Conservation (phyloP, 768 basidiomycete species). For the Nidula microcarpa region DNA sequence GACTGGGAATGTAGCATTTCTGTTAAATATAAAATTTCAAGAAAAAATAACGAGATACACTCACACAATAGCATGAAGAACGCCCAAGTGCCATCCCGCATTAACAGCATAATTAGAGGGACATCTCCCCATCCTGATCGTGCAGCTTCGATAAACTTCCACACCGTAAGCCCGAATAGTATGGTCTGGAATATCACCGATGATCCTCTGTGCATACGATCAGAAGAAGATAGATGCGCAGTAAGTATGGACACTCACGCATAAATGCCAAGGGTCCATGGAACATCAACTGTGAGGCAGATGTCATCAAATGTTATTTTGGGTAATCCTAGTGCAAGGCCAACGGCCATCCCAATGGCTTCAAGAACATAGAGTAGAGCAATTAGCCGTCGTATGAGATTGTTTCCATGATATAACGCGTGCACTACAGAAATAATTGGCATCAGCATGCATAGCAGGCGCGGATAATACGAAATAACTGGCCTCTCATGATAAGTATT, state of each 20-base stretch:
- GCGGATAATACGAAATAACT: background rate
- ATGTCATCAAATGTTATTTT: conserved; percentile 27
- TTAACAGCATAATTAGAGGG: conserved; percentile 33
- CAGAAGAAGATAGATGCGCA: background rate
- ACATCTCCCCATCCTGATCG: conserved; percentile 37
- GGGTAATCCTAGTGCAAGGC: conserved; percentile 23
- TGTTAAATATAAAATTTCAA: background rate
- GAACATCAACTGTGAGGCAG: conserved; percentile 23
- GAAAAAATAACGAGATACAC: background rate
- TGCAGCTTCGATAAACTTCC: conserved; percentile 28
- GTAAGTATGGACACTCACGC: conserved; percentile 16
- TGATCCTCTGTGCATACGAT: conserved; percentile 14
- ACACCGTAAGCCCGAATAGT: conserved; percentile 32
- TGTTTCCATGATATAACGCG: conserved; percentile 36
- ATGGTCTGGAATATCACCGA: conserved; percentile 32
- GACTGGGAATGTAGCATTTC: conserved; percentile 9
- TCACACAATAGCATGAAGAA: conserved; percentile 37
- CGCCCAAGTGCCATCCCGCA: conserved; percentile 44
- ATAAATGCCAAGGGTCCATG: conserved; percentile 24
- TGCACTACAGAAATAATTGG: conserved; percentile 19
- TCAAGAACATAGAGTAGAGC: conserved; percentile 21
- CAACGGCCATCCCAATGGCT: conserved; percentile 23
- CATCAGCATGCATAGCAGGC: background rate
- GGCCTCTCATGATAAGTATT: conserved; percentile 37
- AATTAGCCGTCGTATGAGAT: conserved; percentile 19